Evolutionary conservation across 2,329 filamentous ascomycete species (phyloP).

Genomic region (Celoporthe dispersa): DNA sequence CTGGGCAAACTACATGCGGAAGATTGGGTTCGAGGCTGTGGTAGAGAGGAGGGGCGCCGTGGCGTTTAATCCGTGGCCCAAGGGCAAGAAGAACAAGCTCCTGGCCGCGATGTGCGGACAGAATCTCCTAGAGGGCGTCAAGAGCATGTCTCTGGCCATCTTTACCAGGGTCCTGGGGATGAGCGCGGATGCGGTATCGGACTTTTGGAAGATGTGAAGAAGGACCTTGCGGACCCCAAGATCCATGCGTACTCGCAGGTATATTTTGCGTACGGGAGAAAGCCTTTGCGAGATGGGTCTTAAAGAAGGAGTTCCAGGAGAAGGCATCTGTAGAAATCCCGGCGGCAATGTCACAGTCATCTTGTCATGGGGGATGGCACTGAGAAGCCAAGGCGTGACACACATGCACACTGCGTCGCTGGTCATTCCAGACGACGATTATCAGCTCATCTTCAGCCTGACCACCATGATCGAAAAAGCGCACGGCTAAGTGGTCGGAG

Average conservation of each 20-base stretch:
- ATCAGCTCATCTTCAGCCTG: background rate
- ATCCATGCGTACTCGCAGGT: slow-evolving; percentile 41
- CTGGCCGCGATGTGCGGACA: slow-evolving; percentile 39
- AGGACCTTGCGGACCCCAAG: slow-evolving; percentile 38
- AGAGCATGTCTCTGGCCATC: slow-evolving; percentile 41
- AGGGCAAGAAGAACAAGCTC: slow-evolving; percentile 41
- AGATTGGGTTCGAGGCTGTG: slow-evolving; percentile 39
- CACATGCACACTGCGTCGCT: too few relatives aligned
- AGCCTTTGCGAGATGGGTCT: slow-evolving; percentile 9
- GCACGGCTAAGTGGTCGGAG: background rate
- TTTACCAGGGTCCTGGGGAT: slow-evolving; percentile 38
- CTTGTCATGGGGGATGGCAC: background rate
- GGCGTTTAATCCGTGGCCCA: slow-evolving; percentile 43
- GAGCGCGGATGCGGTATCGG: slow-evolving; percentile 35
- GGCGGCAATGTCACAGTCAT: background rate
- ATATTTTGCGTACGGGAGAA: slow-evolving; percentile 34
- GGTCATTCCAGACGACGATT: background rate
- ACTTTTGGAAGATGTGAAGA: slow-evolving; percentile 39
- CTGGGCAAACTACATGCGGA: slow-evolving; percentile 37
- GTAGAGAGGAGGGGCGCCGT: slow-evolving; percentile 38
- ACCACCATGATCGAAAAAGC: too few relatives aligned
- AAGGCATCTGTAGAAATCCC: background rate
- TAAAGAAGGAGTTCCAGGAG: background rate
- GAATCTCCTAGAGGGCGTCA: slow-evolving; percentile 38
- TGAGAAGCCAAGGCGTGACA: background rate